Base-by-base conservation (phyloP, 2,329 filamentous ascomycete genomes). In the Penicillium nordicum region DNA sequence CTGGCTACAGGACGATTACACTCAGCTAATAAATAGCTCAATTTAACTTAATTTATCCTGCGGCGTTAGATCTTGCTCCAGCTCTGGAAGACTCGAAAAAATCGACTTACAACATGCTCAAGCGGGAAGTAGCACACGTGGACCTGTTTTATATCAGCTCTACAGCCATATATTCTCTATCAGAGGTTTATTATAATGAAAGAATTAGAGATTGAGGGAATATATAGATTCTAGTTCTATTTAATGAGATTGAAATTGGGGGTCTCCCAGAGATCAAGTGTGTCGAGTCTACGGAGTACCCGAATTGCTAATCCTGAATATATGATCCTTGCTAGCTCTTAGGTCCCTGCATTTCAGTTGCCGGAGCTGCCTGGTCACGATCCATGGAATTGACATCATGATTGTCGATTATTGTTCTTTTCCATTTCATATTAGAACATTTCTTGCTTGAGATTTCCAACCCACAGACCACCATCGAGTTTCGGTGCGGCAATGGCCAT, bases 401-500 rank as follows among this genome's bases (percentile, higher is more conserved):
- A 6, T 32, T 2, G 8, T 5, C 32, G 2, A n/a, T 27, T 27
- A 16, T n/a, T 8, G 41, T 43, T 5, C 14, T 11, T 27, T 27
- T 27, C 2, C 5, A 43, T 16, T 32, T 45, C 12, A 5, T 23
- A n/a, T 50, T 30, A 50, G n/a, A 41, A 1, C 0, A 16, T 23
- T 41, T 8, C 25, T 36, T 21, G n/a, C 8, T 12, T 9, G 3
- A 41, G 0, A n/a, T 12, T 21, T 12, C 12, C 9, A 21, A 12
- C n/a, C 25, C n/a, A 30, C 8, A 47, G 30, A 41, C 16, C 25
- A 23, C 36, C 8, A 40, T 23, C 8, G n/a, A 3, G 25, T 21
- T 11, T 50, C n/a, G 11, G 5, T 40, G n/a, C 25, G 7, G 25
- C 25, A 41, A 59, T 59, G 57, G 53, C 54, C 44, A 50, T 59